Evolutionary conservation across 2,329 filamentous ascomycete species (phyloP), one percentile per base, ranked within the genome.

Genomic region (Stagonosporopsis tanaceti): DNA sequence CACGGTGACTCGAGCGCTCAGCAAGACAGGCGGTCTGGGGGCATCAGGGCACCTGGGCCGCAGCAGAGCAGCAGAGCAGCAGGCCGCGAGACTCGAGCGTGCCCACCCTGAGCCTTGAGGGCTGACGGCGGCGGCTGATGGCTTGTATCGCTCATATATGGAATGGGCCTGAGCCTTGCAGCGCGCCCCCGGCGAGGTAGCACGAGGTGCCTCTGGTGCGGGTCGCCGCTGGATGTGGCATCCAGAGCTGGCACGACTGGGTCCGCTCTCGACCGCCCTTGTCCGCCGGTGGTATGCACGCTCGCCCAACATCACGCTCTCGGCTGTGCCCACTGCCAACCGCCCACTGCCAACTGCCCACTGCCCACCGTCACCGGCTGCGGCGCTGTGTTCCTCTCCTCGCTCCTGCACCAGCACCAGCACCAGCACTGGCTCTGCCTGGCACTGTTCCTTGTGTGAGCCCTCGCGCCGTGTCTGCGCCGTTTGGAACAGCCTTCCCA

Each of bases 211-310:
- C 68, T 69, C 39, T 53, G 65, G 63, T 62, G 68, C 66, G 65
- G 67, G 63, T 65, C 68, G 67, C 63, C 44, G 54, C 54, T 57
- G 54, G 54, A 50, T 53, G 45, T 53, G 48, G 54, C 54, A 35
- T 50, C 54, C 54, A 53, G 53, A 56, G 46, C 64, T 59, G 65
- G 71, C 32, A 34, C 15, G 40, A 28, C 37, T 44, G 42, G 27
- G 68, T 59, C 68, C 71, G 68, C 66, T 34, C 71, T 72, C 69
- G 69, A 72, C 69, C 72, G 71, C 71, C 71, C 68, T 72, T 66
- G 63, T 63, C 65, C 70, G 72, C 68, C 57, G 48, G 48, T 53
- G 57, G 63, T 60, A 71, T 70, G 70, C 68, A 67, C 47, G 65
- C 67, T 71, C 64, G 68, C 69, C 65, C 71, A 72, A 68, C 70